phyloP scores from a whole-genome alignment of 2,329 filamentous ascomycete genomes.

The Fusarium siculi region DNA sequence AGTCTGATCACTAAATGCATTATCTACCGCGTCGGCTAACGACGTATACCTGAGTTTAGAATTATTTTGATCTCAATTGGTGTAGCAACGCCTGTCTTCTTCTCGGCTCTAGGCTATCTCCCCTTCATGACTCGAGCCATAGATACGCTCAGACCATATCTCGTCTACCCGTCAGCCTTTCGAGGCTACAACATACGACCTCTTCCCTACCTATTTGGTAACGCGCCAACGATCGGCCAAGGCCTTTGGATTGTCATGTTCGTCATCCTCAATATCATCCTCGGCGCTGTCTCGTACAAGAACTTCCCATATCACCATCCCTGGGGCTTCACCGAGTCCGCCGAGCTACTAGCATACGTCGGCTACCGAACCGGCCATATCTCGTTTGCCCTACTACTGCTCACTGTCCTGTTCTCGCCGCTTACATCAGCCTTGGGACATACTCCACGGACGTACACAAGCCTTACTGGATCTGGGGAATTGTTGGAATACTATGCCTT shows the following conservation, averaged over 20 bases:
- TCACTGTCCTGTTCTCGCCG: neutral
- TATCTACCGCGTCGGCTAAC: neutral
- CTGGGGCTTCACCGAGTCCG: neutral
- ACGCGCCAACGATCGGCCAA: rapidly evolving
- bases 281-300: neutral
- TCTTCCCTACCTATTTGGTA: rapidly evolving
- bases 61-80: neutral
- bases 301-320: rapidly evolving
- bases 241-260: neutral
- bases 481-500: neutral
- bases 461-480: neutral
- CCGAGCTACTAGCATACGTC: neutral
- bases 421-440: rapidly evolving
- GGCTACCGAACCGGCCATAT: neutral
- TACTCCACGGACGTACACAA: neutral
- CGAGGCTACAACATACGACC: neutral
- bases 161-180: neutral
- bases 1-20: neutral
- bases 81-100: neutral
- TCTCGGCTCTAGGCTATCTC: rapidly evolving
- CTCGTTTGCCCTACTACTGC: neutral
- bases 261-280: neutral
- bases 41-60: neutral
- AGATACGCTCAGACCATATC: too few species aligned
- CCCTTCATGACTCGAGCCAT: neutral